Conservation (phyloP, 2,329 filamentous ascomycete species). For the Hymenoscyphus occultus region DNA sequence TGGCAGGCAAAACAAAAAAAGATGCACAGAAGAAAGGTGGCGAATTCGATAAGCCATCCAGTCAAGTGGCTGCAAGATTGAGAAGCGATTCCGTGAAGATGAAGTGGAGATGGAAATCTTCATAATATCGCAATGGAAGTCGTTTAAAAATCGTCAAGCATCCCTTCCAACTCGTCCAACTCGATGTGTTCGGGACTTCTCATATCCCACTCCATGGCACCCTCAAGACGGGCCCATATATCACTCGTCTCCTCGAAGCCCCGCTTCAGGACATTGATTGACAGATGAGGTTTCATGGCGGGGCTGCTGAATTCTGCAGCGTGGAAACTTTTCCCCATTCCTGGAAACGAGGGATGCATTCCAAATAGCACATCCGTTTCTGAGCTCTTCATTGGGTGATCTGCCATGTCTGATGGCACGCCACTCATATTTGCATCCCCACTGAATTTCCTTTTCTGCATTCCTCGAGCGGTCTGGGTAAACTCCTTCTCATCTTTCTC, state of each 20-base stretch:
- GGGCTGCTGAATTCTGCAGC: constrained; percentile 48
- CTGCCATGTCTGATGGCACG: constrained; percentile 36
- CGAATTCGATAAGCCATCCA: background rate
- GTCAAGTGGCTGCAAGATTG: constrained; percentile 8
- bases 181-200: constrained; percentile 84
- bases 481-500: constrained; percentile 97
- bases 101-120: constrained; percentile 14
- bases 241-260: constrained; percentile 38
- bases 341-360: background rate
- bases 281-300: constrained; percentile 48
- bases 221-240: constrained; percentile 35
- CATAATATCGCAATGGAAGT: constrained; percentile 13
- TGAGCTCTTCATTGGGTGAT: constrained; percentile 27
- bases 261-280: constrained; percentile 46
- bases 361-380: constrained; percentile 35
- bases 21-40: constrained; percentile 1
- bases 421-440: constrained; percentile 55
- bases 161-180: constrained; percentile 86
- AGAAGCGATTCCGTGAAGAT: constrained; percentile 14
- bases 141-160: constrained; percentile 65
- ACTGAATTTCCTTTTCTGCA: constrained; percentile 59
- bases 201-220: constrained; percentile 56
- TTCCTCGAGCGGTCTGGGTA: constrained; percentile 85
- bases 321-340: constrained; percentile 34
- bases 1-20: constrained; percentile 1